A percentile compares a stretch with the other conserved stretches of the same genome.
These are phyloP conservation scores for Hypomontagnella submonticulosa DNA, from an alignment of 495 filamentous ascomycete genomes.

Conservation along the genomic window DNA sequence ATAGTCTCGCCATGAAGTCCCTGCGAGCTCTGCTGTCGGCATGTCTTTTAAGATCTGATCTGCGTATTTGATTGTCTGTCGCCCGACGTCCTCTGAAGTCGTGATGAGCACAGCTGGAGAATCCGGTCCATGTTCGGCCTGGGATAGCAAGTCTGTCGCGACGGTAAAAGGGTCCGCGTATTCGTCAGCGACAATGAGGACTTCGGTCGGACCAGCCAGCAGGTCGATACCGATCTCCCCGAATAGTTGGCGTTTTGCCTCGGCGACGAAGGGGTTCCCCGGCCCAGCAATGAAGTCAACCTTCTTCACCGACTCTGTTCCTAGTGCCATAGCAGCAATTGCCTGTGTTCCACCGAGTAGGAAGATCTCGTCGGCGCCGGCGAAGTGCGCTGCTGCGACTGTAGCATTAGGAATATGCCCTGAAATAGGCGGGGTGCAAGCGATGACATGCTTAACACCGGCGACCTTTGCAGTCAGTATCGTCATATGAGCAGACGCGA, in stretches of 20 bases:
- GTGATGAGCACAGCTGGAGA: conserved; percentile 62
- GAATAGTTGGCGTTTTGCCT: conserved; percentile 65
- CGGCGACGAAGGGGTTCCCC: conserved; percentile 66
- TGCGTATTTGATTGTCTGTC: conserved; percentile 53
- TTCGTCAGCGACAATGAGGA: conserved; percentile 64
- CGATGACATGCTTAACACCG: conserved; percentile 61
- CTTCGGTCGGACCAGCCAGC: conserved; percentile 64
- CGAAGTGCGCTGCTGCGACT: conserved; percentile 64
- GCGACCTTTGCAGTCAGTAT: conserved; percentile 67
- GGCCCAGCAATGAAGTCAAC: conserved; percentile 66
- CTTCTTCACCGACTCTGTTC: conserved; percentile 67
- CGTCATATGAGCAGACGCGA: conserved; percentile 68
- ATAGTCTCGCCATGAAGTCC: conserved; percentile 58
- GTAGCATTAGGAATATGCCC: conserved; percentile 62
- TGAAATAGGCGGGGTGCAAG: conserved; percentile 63
- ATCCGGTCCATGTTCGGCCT: conserved; percentile 66
- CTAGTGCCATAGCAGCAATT: conserved; percentile 73
- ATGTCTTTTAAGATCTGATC: conserved; percentile 55
- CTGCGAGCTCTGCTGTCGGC: conserved; percentile 57
- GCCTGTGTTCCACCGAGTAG: conserved; percentile 66
- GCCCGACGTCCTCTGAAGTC: conserved; percentile 56
- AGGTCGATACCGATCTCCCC: conserved; percentile 66
- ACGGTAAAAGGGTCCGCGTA: conserved; percentile 62
- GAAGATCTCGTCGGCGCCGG: conserved; percentile 65
- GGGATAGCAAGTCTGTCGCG: conserved; percentile 63